Base-by-base conservation (phyloP, 108 stramenopile species). In the Nitzschia palea region DNA sequence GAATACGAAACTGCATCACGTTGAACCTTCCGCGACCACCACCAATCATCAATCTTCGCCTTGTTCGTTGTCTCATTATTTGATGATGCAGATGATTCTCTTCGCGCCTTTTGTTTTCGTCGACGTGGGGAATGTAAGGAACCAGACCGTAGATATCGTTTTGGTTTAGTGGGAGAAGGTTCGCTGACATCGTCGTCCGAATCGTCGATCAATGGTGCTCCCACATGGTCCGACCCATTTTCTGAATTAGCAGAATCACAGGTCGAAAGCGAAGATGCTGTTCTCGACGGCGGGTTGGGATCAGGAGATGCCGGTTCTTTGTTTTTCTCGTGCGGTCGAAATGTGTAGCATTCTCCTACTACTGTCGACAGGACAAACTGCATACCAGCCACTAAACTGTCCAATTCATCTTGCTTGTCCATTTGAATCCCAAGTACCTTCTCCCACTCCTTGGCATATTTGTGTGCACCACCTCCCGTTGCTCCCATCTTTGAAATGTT, bases 391-490 rank as follows among this genome's bases (percentile, higher is more conserved):
- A 99, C 97, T 28, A 99, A 65, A 67, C 93, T 85, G 53, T 95
- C 91, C 74, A 99, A 78, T 72, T 99, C 99, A 59, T 97, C 97
- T 73, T 96, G 90, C 68, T 97, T 96, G 36, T 76, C 55, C 77
- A 99, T 90, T 44, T 63, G 53, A 3, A 99, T 96, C 3, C 94
- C 97, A 8, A 98, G 64, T n/a, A 86, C 64, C 53, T 81, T 61
- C 42, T 89, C 79, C 82, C 95, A 95, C 17, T 81, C 78, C 14
- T 85, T 63, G 20, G 94, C 93, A 86, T 86, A 99, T 75, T 99
- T 99, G 82, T 95, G 97, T 12, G 98, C 96, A 5, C 99, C 99
- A 20, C 99, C 99, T 3, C 98, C 98, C 1, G 97, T 99, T 2
- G 87, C 83, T 12, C 91, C 84, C 79, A 90, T 85, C 78, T 89